Evolutionary conservation across 441 rosid genomes (phyloP), one percentile per base, ranked within the genome.

Genomic region (Lepidium campestre): DNA sequence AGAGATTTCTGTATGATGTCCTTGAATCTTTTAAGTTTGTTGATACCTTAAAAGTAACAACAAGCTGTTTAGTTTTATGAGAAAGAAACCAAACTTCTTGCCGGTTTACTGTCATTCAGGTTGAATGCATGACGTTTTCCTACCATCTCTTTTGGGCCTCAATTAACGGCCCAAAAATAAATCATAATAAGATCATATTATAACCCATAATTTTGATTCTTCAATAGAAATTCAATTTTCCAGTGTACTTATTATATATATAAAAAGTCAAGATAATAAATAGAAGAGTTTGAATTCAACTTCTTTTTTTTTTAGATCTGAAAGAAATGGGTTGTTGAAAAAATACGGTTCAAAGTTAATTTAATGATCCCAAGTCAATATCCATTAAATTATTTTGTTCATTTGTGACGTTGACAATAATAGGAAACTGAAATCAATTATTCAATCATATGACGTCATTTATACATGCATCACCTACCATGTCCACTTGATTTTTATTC

Each of bases 391-490:
- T 22, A 25, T 15, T 34, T 56, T 46, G 39, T 23, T 56, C 65
- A 7, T 5, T 14, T 3, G 37, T 17, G 41, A 70, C 42, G 57
- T 44, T 45, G 64, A 55, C 19, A 46, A 37, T 45, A 63, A 62
- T 62, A 57, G 41, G 52, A 60, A 25, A 44, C 22, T 8, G 48
- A 55, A 55, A 56, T 47, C 52, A 63, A 71, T 62, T 2, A 67
- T 57, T 17, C 54, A 31, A 39, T 56, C 29, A 63, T 39, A 56
- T 63, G 65, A 41, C 25, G 64, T 63, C 65, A 63, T 56, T 22
- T 17, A 64, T 40, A 40, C 35, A 47, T 22, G 18, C 58, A 63
- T 49, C 48, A 63, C 47, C 68, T 1, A 63, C 67, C 57, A 36
- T 11, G 41, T 35, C 57, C 34, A 54, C 42, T 36, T 45, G 47